phyloP scores from a whole-genome alignment of 2,329 filamentous ascomycete genomes.

The Aspergillus neoniger region DNA sequence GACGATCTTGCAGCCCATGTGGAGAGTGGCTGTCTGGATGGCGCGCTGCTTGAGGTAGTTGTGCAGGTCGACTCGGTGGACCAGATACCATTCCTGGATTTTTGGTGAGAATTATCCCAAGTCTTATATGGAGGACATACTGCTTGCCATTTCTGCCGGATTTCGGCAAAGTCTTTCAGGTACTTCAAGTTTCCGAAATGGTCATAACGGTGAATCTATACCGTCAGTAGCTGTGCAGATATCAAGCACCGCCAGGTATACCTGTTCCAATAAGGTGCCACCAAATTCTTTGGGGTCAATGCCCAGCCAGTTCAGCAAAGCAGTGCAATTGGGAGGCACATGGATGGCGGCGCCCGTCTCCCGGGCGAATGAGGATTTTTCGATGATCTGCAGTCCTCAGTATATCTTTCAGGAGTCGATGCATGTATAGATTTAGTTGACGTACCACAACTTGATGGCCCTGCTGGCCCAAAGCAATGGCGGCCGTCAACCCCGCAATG shows the following conservation, averaged over 20 bases:
- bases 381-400: conserved; percentile 28
- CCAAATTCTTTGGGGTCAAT: conserved; percentile 25
- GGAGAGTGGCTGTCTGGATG: conserved; percentile 23
- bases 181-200: conserved; percentile 20
- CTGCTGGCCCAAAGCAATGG: conserved; percentile 35
- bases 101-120: neutral
- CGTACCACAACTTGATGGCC: conserved; percentile 37
- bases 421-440: neutral
- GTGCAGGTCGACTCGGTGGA: conserved; percentile 49
- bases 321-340: conserved; percentile 31
- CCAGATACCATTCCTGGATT: conserved; percentile 33
- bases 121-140: conserved; percentile 9
- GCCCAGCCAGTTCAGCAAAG: conserved; percentile 27
- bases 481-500: conserved; percentile 36
- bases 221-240: neutral
- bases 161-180: conserved; percentile 18
- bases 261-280: conserved; percentile 27
- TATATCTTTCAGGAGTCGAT: no score
- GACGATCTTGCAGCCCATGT: conserved; percentile 26
- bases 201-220: conserved; percentile 25
- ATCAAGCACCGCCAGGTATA: neutral
- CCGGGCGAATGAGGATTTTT: conserved; percentile 28
- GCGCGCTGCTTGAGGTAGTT: conserved; percentile 38
- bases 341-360: conserved; percentile 31
- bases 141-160: conserved; percentile 27